Evolutionary conservation across 768 basidiomycete genomes (phyloP).

Genomic region (Calocera cornea): DNA sequence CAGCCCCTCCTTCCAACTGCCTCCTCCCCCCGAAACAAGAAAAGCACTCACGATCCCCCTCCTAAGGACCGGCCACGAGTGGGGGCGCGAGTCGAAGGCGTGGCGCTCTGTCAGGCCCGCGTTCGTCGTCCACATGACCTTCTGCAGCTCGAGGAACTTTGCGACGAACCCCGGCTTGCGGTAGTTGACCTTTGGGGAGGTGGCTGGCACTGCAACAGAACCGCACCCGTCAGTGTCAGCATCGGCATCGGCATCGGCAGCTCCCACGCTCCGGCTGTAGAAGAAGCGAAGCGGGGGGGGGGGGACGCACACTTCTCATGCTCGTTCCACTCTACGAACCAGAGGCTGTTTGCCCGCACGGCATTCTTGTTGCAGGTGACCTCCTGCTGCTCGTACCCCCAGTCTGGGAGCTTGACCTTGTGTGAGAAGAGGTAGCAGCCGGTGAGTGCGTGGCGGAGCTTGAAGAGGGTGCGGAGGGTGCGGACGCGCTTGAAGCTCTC

Average conservation of each 20-base stretch:
- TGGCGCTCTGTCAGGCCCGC: conserved; percentile 92
- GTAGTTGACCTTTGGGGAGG: conserved; percentile 82
- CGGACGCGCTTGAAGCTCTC: conserved; percentile 57
- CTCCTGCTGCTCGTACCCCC: conserved; percentile 97
- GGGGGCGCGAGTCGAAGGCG: conserved; percentile 86
- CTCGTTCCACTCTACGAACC: conserved; percentile 80
- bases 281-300: neutral
- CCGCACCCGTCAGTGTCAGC: too few relatives aligned
- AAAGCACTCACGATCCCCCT: conserved; percentile 76
- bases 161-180: conserved; percentile 71
- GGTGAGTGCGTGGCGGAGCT: conserved; percentile 67
- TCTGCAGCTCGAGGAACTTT: conserved; percentile 85
- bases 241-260: too few relatives aligned
- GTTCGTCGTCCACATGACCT: conserved; percentile 95
- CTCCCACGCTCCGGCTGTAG: too few relatives aligned
- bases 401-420: conserved; percentile 93
- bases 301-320: conserved; percentile 53
- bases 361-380: conserved; percentile 99
- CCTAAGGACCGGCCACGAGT: conserved; percentile 75
- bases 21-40: too few relatives aligned
- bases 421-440: conserved; percentile 97
- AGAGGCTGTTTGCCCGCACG: conserved; percentile 71
- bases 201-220: conserved; percentile 40
- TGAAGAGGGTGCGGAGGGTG: conserved; percentile 70
- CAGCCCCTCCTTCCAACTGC: neutral